Base-by-base conservation (phyloP, 768 basidiomycete genomes). In the Omphalotus guepiniiformis region DNA sequence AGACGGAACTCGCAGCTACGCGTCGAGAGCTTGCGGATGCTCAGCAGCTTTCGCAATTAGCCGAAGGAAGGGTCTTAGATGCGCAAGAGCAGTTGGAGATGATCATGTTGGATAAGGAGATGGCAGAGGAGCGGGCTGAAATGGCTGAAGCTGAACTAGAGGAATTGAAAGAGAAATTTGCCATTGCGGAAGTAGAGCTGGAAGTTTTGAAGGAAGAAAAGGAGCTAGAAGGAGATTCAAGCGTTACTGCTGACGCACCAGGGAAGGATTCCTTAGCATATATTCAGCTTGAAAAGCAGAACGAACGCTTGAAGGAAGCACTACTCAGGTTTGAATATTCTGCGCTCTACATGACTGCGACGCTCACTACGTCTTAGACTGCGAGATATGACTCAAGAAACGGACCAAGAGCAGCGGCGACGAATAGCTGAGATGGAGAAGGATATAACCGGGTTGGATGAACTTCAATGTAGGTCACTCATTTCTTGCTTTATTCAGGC, bases 261-360 rank as follows among this genome's bases (percentile, higher is more conserved):
- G 65, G 53, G 5, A 84, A 83, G 57, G 72, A 75, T 53, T 80
- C 85, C 3, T 56, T 88, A 51, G 80, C 80, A 23, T 81, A 83
- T 63, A 75, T 87, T 15, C 95, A 97, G 60, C 80, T 99, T 1
- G 94, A 97, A 70, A 96, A 91, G 63, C 95, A 98, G 60, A 99
- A 98, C 53, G 92, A 93, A 59, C 71, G 96, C 13, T 68, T 99
- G 46, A 97, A 96, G 65, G 96, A 98, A 59, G 96, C 96, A 11
- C 73, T 98, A 8, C 75, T 95, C 46, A 78, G 84, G 88, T 92
- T 35, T 28, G 76, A 58, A 1, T 11, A 29, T n/a, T 40, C 6
- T 19, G 39, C 41, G 8, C 23, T 13, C 3, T 8, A 18, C 21
- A 4, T 15, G 18, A 7, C 27, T 51, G n/a, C 15, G n/a, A 52